phyloP scores from a whole-genome alignment of 2,329 filamentous ascomycete species.

The Penicillium brasilianum region DNA sequence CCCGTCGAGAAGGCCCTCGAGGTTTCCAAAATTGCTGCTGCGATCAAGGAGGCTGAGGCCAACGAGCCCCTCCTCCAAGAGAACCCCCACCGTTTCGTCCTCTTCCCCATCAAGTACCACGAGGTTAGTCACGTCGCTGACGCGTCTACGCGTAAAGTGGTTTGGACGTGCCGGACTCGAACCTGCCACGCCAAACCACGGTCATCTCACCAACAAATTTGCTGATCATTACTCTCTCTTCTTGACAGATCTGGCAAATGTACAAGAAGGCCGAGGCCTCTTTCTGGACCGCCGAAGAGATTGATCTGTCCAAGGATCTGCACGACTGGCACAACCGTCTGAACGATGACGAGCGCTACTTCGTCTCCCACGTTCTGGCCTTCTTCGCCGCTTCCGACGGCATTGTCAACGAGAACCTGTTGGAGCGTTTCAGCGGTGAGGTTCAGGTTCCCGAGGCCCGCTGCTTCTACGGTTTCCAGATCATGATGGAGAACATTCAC shows the following conservation, averaged over 20 bases:
- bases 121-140: slow-evolving; percentile 74
- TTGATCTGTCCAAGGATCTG: slow-evolving; percentile 97
- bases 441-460: slow-evolving; percentile 97
- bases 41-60: slow-evolving; percentile 70
- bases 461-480: slow-evolving; percentile 99
- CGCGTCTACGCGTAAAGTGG: slow-evolving; percentile 73
- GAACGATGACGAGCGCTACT: slow-evolving; percentile 96
- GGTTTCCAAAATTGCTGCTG: slow-evolving; percentile 51
- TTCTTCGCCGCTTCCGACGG: slow-evolving; percentile 99
- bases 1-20: slow-evolving; percentile 52
- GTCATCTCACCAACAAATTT: slow-evolving; percentile 1
- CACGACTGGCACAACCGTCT: slow-evolving; percentile 99
- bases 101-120: slow-evolving; percentile 99
- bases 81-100: slow-evolving; percentile 93
- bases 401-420: slow-evolving; percentile 99
- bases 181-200: slow-evolving; percentile 1
- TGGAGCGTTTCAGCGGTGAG: slow-evolving; percentile 96
- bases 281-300: slow-evolving; percentile 99
- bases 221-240: slow-evolving; percentile 21
- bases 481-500: slow-evolving; percentile 99
- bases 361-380: slow-evolving; percentile 96
- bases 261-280: slow-evolving; percentile 99
- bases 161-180: slow-evolving; percentile 25
- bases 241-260: slow-evolving; percentile 94
- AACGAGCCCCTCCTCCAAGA: slow-evolving; percentile 92